Evolutionary conservation across 495 filamentous ascomycete species (phyloP).

Genomic region (Tuber melanosporum): DNA sequence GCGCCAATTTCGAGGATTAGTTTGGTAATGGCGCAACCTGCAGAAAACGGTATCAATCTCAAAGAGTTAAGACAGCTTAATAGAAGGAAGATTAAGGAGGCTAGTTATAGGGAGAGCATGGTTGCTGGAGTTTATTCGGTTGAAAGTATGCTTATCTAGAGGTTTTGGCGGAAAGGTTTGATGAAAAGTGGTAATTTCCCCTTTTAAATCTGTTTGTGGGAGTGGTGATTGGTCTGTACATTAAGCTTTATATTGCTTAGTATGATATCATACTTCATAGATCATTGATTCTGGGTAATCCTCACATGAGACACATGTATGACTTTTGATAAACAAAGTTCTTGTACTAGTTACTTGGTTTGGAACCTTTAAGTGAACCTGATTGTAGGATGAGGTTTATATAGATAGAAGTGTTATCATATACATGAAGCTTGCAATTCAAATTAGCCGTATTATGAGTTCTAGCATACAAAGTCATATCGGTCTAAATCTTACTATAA

Average conservation of each 20-base stretch:
- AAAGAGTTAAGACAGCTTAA: constrained; percentile 9
- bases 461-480: too few species aligned
- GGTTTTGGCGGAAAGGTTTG: background rate
- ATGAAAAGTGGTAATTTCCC: background rate
- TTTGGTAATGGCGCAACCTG: background rate
- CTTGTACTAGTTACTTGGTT: too few species aligned
- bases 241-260: background rate
- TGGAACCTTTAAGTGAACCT: too few species aligned
- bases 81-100: constrained; percentile 25
- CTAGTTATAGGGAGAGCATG: constrained; percentile 31
- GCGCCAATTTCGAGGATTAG: constrained; percentile 8
- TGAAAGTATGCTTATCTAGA: constrained; percentile 40
- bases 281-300: background rate
- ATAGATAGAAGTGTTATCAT: too few species aligned
- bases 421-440: too few species aligned
- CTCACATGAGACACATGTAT: background rate
- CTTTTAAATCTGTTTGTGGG: background rate
- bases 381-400: too few species aligned
- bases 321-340: too few species aligned
- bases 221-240: background rate
- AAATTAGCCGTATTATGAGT: too few species aligned
- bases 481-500: too few species aligned
- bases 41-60: background rate
- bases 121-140: constrained; percentile 39
- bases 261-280: background rate